Evolutionary conservation across 352 stramenopile genomes (phyloP), one percentile per base, ranked within the genome.

Genomic region (Globisporangium irregulare): DNA sequence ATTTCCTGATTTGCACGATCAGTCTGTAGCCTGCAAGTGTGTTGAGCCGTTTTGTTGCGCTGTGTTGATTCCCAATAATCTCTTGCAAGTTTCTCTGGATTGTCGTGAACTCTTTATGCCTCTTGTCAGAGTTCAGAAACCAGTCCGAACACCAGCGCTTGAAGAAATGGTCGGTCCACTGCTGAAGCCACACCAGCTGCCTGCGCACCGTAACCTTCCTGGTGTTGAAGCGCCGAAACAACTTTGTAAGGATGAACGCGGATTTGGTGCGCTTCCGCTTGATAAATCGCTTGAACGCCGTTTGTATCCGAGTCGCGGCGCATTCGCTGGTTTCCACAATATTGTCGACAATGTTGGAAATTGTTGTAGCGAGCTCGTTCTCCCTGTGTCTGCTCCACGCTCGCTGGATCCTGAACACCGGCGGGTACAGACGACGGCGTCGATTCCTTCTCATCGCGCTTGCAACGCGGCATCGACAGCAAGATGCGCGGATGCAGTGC

Each of bases 181-280:
- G 20, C 7, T 64, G 8, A 14, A 80, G 53, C 38, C 64, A 71
- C 22, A 55, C 48, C 2, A 51, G 10, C 32, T 70, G 61, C 41
- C 24, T 66, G 8, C 41, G 7, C 6, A 71, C 34, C 50, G 74
- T 29, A 4, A 57, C 25, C 55, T 69, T 71, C 48, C 66, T 77
- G 14, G 59, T 58, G 5, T 25, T 15, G 38, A 77, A 84, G 2
- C 32, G 10, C 7, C 68, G 68, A 48, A 81, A 59, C 18, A 83
- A 34, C 22, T 14, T 36, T 9, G 65, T 73, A 20, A 79, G 27
- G 46, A 14, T 32, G 12, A 22, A 18, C 5, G 72, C 41, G 3
- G 70, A 51, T n/a, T 12, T 51, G 3, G 64, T 32, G 22, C 65
- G 67, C 10, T 66, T 58, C n/a, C n/a, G 18, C 4, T 34, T 43